Conservation (phyloP, 169 alveolate species). For the Cryptosporidium felis region DNA sequence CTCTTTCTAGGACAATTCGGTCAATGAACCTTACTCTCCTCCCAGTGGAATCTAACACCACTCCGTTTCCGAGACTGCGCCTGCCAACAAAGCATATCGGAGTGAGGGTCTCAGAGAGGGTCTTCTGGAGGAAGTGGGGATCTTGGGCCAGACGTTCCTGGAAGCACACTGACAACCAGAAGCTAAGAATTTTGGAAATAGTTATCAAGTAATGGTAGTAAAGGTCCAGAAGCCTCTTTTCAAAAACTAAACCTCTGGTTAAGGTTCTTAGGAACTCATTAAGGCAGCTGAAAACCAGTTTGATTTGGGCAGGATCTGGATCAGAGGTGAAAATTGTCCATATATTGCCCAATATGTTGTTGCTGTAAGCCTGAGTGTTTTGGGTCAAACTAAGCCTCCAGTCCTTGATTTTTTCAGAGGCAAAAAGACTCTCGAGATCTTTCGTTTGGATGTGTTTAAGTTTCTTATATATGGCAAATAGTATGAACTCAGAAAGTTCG, state of each 20-base stretch:
- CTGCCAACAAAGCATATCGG: too few relatives aligned
- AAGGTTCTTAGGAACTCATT: neutral
- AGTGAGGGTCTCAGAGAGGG: neutral
- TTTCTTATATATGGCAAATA: slow-evolving; percentile 9
- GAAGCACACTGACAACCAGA: slow-evolving; percentile 10
- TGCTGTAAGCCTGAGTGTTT: too few relatives aligned
- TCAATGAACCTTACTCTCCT: too few relatives aligned
- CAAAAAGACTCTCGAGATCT: slow-evolving; percentile 5
- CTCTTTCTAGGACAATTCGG: too few relatives aligned
- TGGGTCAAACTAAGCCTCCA: too few relatives aligned
- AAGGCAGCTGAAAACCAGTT: neutral
- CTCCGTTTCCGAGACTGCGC: too few relatives aligned
- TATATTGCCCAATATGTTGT: too few relatives aligned
- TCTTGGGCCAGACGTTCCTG: neutral
- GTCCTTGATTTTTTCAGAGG: too few relatives aligned
- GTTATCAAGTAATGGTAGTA: slow-evolving; percentile 7
- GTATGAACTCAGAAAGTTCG: neutral
- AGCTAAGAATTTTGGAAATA: slow-evolving; percentile 17
- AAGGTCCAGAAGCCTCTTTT: slow-evolving; percentile 1
- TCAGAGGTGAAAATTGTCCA: too few relatives aligned
- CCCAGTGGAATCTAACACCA: too few relatives aligned
- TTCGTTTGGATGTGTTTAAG: neutral
- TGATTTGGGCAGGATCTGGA: too few relatives aligned
- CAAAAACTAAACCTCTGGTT: neutral
- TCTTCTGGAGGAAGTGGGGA: neutral